Percentiles rank a stretch among this genome's conserved stretches.
Evolutionary conservation across 2,329 filamentous ascomycete genomes (phyloP).

Genomic region (Sclerotinia sclerotiorum): DNA sequence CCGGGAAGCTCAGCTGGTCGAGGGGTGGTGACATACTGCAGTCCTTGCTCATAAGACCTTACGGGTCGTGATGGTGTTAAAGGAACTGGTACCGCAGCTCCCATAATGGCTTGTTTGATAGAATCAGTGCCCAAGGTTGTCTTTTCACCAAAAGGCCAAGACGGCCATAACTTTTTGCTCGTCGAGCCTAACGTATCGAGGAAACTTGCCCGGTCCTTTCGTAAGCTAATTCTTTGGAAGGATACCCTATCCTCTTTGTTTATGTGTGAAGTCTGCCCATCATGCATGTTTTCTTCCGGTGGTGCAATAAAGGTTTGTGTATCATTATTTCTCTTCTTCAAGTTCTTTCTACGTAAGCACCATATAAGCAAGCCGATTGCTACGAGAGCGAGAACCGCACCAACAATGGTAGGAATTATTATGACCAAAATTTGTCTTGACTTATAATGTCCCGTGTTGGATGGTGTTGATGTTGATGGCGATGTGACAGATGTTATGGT

Average conservation of each 20-base stretch:
- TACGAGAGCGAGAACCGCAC: neutral
- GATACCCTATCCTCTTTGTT: neutral
- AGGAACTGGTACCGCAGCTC: neutral
- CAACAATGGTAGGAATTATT: neutral
- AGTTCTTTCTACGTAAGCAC: neutral
- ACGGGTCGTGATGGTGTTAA: neutral
- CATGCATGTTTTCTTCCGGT: no score
- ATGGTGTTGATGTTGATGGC: no score
- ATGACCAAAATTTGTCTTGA: neutral
- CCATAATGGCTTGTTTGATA: slow-evolving; percentile 8
- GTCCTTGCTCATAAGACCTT: neutral
- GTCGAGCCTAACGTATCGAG: neutral
- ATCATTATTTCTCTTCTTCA: neutral
- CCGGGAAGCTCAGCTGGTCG: neutral
- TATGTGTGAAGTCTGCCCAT: neutral
- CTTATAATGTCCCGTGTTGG: neutral
- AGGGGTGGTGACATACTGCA: neutral
- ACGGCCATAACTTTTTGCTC: slow-evolving; percentile 1
- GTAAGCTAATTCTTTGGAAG: no score
- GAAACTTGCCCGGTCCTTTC: neutral
- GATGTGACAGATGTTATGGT: neutral
- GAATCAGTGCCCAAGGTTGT: neutral
- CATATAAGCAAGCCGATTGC: neutral
- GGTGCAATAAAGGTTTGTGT: neutral
- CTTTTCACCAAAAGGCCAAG: slow-evolving; percentile 12